A percentile compares a stretch with the other conserved stretches of the same genome.
phyloP scores from a whole-genome alignment of 768 basidiomycete genomes.

The Russula sp. region DNA sequence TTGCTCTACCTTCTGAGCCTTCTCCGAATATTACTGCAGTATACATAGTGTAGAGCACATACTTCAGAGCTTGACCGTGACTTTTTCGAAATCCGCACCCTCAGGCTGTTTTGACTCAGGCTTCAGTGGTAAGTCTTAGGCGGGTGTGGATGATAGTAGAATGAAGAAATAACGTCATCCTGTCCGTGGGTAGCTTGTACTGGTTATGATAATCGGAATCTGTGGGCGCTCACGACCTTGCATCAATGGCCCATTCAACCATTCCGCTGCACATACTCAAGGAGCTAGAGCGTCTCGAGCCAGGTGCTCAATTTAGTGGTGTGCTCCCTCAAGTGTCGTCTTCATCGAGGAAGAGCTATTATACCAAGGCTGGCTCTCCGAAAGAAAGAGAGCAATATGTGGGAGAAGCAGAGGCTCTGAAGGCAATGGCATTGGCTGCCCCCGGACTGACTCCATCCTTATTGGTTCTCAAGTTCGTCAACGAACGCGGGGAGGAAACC shows the following conservation, averaged over 20 bases:
- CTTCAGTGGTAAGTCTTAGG: too few relatives aligned
- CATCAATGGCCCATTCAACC: slow-evolving; percentile 12
- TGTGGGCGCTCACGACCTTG: neutral
- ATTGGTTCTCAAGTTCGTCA: slow-evolving; percentile 42
- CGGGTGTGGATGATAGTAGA: too few relatives aligned
- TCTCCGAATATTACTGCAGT: neutral
- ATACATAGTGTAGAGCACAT: neutral
- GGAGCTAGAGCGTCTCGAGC: slow-evolving; percentile 46
- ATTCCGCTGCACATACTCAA: slow-evolving; percentile 35
- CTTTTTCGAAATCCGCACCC: neutral
- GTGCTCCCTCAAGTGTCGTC: slow-evolving; percentile 45
- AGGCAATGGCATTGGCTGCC: slow-evolving; percentile 55
- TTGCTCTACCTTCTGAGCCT: too few relatives aligned
- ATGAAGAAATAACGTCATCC: neutral
- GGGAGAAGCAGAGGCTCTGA: slow-evolving; percentile 66
- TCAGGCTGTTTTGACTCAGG: too few relatives aligned
- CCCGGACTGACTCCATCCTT: slow-evolving; percentile 60
- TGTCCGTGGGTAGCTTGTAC: neutral
- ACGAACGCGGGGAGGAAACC: slow-evolving; percentile 26
- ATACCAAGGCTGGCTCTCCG: slow-evolving; percentile 50
- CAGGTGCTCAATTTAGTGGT: slow-evolving; percentile 43
- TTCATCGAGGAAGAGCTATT: slow-evolving; percentile 54
- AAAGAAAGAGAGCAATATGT: slow-evolving; percentile 56
- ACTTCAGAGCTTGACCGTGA: neutral
- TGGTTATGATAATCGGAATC: too few relatives aligned